These are phyloP conservation scores for Cytospora piceicola DNA, from an alignment of 2,329 filamentous ascomycete species.

Conservation along the genomic window DNA sequence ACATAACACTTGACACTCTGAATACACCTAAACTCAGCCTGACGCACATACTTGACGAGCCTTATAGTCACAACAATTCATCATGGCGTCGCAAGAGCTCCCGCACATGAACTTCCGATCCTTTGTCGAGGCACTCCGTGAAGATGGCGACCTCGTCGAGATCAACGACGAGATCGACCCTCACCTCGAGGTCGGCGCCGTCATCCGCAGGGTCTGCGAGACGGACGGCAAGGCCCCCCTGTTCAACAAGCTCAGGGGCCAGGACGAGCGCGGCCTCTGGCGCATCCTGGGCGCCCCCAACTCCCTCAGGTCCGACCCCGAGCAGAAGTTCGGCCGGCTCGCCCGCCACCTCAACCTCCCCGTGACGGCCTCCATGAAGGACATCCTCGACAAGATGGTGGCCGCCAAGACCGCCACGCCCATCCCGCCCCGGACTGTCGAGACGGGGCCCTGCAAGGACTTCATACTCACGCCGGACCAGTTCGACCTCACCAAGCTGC, in stretches of 20 bases:
- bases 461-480: slow-evolving; percentile 42
- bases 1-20: no score
- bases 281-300: slow-evolving; percentile 52
- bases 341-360: slow-evolving; percentile 48
- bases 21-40: not conserved
- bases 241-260: slow-evolving; percentile 56
- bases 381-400: slow-evolving; percentile 48
- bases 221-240: slow-evolving; percentile 52
- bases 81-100: slow-evolving; percentile 19
- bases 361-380: slow-evolving; percentile 41
- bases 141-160: slow-evolving; percentile 50
- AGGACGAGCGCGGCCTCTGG: slow-evolving; percentile 48
- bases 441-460: slow-evolving; percentile 49
- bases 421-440: slow-evolving; percentile 40
- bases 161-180: slow-evolving; percentile 49
- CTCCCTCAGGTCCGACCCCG: slow-evolving; percentile 40
- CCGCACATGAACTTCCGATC: slow-evolving; percentile 43
- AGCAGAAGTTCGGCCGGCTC: slow-evolving; percentile 46
- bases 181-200: slow-evolving; percentile 51
- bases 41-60: no score
- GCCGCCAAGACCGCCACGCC: slow-evolving; percentile 40
- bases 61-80: not conserved
- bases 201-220: slow-evolving; percentile 51
- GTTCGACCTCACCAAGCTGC: slow-evolving; percentile 48
- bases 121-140: slow-evolving; percentile 48